Percentiles rank a stretch among this genome's conserved stretches.
phyloP scores from a whole-genome alignment of 140 eudicot species.

The Eryngium alpinum region DNA sequence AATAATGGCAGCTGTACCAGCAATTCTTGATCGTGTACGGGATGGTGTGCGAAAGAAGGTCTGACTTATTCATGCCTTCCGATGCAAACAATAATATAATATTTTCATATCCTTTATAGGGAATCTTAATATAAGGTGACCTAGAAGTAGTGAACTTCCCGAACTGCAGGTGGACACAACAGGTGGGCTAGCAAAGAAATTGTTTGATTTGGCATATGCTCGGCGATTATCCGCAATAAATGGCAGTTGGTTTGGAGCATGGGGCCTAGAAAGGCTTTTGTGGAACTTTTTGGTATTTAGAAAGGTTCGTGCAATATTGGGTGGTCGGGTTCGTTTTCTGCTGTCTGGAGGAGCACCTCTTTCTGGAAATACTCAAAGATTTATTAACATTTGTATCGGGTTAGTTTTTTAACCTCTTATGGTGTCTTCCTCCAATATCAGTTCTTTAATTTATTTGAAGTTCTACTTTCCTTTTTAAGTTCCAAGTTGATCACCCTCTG shows the following conservation, averaged over 20 bases:
- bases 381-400: conserved; percentile 8
- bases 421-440: not conserved
- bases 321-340: conserved; percentile 11
- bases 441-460: not conserved
- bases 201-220: conserved; percentile 66
- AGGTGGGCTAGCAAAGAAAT: conserved; percentile 71
- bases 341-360: conserved; percentile 9
- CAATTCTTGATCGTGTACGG: conserved; percentile 95
- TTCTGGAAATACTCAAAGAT: conserved; percentile 14
- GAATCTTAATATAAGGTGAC: not conserved
- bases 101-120: not conserved
- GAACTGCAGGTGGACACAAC: conserved; percentile 19
- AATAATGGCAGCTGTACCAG: conserved; percentile 89
- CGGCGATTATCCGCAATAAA: conserved; percentile 76
- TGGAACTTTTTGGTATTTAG: conserved; percentile 48
- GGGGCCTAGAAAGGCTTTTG: conserved; percentile 77
- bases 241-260: conserved; percentile 93
- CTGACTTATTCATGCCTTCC: not conserved
- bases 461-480: not conserved
- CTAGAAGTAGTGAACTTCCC: not conserved
- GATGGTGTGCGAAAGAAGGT: conserved; percentile 65
- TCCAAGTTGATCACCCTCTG: not conserved
- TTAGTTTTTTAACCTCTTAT: not conserved
- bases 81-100: not conserved
- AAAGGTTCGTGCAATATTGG: conserved; percentile 11